Percentiles rank a stretch among this genome's conserved stretches.
phyloP scores from a whole-genome alignment of 352 stramenopile species.

The Thalassiosira hispida region DNA sequence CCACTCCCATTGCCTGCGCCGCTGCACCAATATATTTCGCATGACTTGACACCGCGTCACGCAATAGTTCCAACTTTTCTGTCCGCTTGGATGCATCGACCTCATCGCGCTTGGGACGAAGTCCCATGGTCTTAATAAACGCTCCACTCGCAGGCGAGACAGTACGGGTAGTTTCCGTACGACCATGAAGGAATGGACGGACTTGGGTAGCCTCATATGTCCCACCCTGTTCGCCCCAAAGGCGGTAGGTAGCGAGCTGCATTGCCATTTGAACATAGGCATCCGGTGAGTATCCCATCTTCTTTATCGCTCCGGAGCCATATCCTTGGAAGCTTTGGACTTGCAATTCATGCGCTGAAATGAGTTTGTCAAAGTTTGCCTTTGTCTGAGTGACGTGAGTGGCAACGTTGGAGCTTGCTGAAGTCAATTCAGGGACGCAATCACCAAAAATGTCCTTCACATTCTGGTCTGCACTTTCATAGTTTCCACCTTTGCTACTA shows the following conservation, averaged over 20 bases:
- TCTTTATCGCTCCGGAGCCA: constrained; percentile 72
- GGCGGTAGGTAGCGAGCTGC: constrained; percentile 96
- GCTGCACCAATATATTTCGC: constrained; percentile 90
- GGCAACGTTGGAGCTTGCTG: constrained; percentile 35
- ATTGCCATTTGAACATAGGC: constrained; percentile 98
- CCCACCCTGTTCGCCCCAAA: constrained; percentile 91
- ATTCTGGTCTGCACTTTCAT: constrained; percentile 46
- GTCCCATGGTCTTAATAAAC: constrained; percentile 88
- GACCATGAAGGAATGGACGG: constrained; percentile 95
- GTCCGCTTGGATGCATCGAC: constrained; percentile 67
- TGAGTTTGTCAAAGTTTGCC: constrained; percentile 90
- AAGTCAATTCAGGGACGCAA: constrained; percentile 37
- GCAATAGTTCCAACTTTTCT: constrained; percentile 88
- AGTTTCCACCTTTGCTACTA: constrained; percentile 50
- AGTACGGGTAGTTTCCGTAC: constrained; percentile 88
- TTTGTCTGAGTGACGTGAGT: constrained; percentile 79
- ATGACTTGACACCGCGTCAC: constrained; percentile 90
- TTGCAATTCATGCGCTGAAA: constrained; percentile 91
- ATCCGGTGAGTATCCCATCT: constrained; percentile 92
- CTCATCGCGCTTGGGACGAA: constrained; percentile 74
- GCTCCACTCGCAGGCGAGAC: constrained; percentile 89
- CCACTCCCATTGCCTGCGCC: constrained; percentile 88
- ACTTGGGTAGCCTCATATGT: constrained; percentile 98
- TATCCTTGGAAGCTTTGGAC: constrained; percentile 84
- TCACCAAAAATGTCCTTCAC: constrained; percentile 74